Percentiles rank a stretch among this genome's conserved stretches.
These are phyloP conservation scores for Hyaloscypha variabilis DNA, from an alignment of 495 filamentous ascomycete species.

Conservation along the genomic window DNA sequence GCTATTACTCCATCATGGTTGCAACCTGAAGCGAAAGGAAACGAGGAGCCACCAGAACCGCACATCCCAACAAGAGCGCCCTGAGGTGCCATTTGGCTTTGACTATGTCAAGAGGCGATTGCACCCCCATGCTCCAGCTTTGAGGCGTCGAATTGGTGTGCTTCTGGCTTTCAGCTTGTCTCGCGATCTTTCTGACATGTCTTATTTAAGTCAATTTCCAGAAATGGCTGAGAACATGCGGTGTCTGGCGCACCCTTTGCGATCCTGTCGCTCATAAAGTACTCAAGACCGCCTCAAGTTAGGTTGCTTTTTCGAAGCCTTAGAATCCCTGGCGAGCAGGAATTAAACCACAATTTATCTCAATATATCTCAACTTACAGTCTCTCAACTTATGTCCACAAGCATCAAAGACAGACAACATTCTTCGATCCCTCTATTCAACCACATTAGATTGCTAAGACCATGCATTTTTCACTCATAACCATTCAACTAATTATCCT, in stretches of 20 bases:
- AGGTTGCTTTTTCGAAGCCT: background rate
- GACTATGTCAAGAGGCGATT: background rate
- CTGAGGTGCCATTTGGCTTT: too few relatives aligned
- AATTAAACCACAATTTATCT: too few relatives aligned
- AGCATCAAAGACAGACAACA: background rate
- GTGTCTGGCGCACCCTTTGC: background rate
- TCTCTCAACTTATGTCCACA: background rate
- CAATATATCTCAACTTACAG: background rate
- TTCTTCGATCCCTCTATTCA: background rate
- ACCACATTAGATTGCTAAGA: background rate
- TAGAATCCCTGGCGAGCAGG: background rate
- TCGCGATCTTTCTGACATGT: background rate
- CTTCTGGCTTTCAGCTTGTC: background rate
- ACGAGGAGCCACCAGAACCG: too few relatives aligned
- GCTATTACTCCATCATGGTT: too few relatives aligned
- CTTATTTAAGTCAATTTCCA: background rate
- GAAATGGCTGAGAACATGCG: background rate
- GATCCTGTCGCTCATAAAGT: background rate
- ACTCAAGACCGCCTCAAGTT: background rate
- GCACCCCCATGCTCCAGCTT: background rate
- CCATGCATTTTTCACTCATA: background rate
- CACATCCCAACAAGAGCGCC: too few relatives aligned
- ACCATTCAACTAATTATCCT: conserved; percentile 1
- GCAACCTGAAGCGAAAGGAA: too few relatives aligned
- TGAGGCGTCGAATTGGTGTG: background rate